Conservation (phyloP, 352 stramenopile genomes). For the Phytophthora litchii region DNA sequence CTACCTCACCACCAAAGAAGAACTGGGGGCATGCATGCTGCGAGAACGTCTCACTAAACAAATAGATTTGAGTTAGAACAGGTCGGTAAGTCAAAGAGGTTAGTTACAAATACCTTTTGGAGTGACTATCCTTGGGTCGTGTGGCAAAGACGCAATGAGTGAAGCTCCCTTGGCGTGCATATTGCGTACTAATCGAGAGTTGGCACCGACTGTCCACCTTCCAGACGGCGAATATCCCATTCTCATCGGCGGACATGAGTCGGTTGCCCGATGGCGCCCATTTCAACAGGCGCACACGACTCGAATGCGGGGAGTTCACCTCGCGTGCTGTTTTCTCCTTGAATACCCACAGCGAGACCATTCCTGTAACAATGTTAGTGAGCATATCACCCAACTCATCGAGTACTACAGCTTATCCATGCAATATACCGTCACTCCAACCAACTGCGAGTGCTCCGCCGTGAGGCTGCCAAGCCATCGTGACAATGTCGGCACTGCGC, state of each 20-base stretch:
- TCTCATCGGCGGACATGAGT: conserved; percentile 91
- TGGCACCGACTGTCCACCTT: conserved; percentile 84
- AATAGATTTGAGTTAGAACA: background rate
- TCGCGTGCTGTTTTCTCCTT: conserved; percentile 75
- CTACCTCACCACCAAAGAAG: conserved; percentile 93
- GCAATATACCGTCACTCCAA: conserved; percentile 75
- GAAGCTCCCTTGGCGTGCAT: conserved; percentile 85
- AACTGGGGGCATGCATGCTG: conserved; percentile 83
- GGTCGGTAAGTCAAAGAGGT: background rate
- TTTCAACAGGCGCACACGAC: conserved; percentile 79
- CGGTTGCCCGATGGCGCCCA: conserved; percentile 90
- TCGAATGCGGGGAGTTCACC: conserved; percentile 83
- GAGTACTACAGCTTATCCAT: background rate
- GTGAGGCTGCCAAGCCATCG: conserved; percentile 90
- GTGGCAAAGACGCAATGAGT: conserved; percentile 90
- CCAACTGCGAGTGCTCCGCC: conserved; percentile 77
- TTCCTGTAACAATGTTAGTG: conserved; percentile 43
- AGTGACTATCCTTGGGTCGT: conserved; percentile 43
- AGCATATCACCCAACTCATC: background rate
- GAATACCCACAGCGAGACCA: conserved; percentile 84
- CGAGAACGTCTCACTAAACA: conserved; percentile 50
- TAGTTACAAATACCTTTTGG: conserved; percentile 44
- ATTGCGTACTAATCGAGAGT: conserved; percentile 81
- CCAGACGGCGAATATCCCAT: conserved; percentile 84
- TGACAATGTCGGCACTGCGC: conserved; percentile 68